These are phyloP conservation scores for Dryas alaskensis DNA, from an alignment of 306 rosid genomes.

Conservation along the genomic window DNA sequence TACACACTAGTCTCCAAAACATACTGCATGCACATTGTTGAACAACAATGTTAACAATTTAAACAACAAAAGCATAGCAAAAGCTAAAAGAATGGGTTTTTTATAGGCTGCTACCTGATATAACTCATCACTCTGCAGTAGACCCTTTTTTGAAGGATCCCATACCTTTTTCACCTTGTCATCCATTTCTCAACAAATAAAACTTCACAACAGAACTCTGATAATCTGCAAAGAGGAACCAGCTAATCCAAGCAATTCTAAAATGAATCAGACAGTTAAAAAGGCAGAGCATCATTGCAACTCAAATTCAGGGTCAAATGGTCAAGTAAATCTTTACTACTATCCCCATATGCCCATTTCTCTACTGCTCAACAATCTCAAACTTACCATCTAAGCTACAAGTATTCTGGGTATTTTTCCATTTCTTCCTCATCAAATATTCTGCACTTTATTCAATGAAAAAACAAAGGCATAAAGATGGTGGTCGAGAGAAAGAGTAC, in stretches of 20 bases:
- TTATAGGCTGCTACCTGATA: not conserved
- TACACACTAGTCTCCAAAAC: constrained; percentile 59
- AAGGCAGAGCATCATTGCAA: not conserved
- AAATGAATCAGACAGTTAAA: not conserved
- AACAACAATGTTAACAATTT: not conserved
- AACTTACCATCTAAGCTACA: not conserved
- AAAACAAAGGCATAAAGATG: not conserved
- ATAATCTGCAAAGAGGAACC: not conserved
- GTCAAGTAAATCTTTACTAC: no score
- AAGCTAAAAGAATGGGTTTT: not conserved
- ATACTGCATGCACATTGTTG: constrained; percentile 32
- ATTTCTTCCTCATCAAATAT: not conserved
- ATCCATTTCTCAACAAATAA: constrained; percentile 35
- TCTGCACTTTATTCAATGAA: not conserved
- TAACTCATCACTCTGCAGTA: constrained; percentile 46
- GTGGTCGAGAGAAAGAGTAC: no score
- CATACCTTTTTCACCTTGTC: not conserved
- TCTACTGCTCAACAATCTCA: not conserved
- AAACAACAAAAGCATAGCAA: not conserved
- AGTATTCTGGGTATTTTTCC: not conserved
- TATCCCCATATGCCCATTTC: not conserved
- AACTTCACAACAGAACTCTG: not conserved
- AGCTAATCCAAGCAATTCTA: not conserved
- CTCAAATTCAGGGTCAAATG: not conserved
- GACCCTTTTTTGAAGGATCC: not conserved